A percentile compares a stretch with the other conserved stretches of the same genome.
Evolutionary conservation across 352 stramenopile genomes (phyloP).

Genomic region (Phytophthora macrochlamydospora): DNA sequence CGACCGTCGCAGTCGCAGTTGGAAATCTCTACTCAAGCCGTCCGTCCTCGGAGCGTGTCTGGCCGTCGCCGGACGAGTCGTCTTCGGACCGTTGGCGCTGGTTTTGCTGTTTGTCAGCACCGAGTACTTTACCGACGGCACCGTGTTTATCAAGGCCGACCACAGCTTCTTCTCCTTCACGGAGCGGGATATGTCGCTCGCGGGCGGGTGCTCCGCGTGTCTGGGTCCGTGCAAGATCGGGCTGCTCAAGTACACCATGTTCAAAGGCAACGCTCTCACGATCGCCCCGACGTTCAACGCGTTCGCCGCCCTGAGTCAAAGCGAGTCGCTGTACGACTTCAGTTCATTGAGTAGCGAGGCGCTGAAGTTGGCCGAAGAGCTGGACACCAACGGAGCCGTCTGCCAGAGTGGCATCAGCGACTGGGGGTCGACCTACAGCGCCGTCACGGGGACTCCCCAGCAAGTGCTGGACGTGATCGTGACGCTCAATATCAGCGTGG

Average conservation of each 20-base stretch:
- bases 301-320: constrained; percentile 3
- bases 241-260: constrained; percentile 23
- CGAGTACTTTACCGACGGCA: background rate
- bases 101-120: constrained; percentile 9
- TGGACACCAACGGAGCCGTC: constrained; percentile 18
- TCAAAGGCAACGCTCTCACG: constrained; percentile 14
- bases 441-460: constrained; percentile 22
- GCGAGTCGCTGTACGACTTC: constrained; percentile 13
- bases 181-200: constrained; percentile 15
- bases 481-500: constrained; percentile 4
- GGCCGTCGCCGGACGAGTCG: constrained; percentile 10
- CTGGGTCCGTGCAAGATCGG: constrained; percentile 20
- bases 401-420: constrained; percentile 31
- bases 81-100: constrained; percentile 9
- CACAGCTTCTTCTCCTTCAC: constrained; percentile 19
- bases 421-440: constrained; percentile 15
- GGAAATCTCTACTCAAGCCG: constrained; percentile 1
- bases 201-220: constrained; percentile 12
- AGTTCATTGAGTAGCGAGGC: constrained; percentile 7
- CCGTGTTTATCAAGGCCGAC: constrained; percentile 15
- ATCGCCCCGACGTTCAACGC: constrained; percentile 20
- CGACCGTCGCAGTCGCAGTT: background rate
- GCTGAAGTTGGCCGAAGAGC: constrained; percentile 4
- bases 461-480: constrained; percentile 19
- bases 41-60: constrained; percentile 10